phyloP scores from a whole-genome alignment of 2,329 filamentous ascomycete genomes.

The Calonectria pseudoturangicola region DNA sequence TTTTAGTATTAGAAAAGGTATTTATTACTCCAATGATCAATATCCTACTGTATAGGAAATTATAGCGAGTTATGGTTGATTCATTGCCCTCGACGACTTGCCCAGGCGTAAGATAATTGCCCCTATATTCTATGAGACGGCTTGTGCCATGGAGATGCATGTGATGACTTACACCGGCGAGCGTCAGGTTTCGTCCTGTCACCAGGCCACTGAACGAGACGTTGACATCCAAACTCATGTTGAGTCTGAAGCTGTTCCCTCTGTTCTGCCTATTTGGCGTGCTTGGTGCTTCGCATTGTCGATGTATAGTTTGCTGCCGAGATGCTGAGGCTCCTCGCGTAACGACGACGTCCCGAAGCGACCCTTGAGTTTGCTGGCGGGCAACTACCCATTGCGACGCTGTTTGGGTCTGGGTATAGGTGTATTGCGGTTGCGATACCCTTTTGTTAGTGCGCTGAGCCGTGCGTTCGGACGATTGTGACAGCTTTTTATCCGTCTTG shows the following conservation, averaged over 20 bases:
- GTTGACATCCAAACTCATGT: slow-evolving; percentile 52
- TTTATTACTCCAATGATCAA: not conserved
- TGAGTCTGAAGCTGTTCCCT: slow-evolving; percentile 50
- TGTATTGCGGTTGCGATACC: slow-evolving; percentile 37
- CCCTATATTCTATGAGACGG: slow-evolving; percentile 45
- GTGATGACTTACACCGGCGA: slow-evolving; percentile 47
- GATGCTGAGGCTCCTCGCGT: slow-evolving; percentile 46
- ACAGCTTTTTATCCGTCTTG: not conserved
- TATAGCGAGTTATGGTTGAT: not conserved
- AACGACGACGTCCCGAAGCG: slow-evolving; percentile 35
- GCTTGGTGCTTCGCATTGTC: slow-evolving; percentile 32
- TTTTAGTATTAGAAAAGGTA: slow-evolving; percentile 35
- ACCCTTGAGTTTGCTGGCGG: slow-evolving; percentile 38
- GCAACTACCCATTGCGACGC: slow-evolving; percentile 51
- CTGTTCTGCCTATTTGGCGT: slow-evolving; percentile 16
- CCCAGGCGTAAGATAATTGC: slow-evolving; percentile 52
- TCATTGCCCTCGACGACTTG: slow-evolving; percentile 42
- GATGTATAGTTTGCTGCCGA: slow-evolving; percentile 49
- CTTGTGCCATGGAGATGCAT: not conserved
- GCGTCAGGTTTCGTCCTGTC: slow-evolving; percentile 51
- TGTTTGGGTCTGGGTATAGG: slow-evolving; percentile 45
- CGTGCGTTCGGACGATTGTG: not conserved
- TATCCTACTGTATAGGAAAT: not conserved
- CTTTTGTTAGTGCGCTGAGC: slow-evolving; percentile 31
- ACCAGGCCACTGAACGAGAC: slow-evolving; percentile 53